Percentiles rank a stretch among this genome's conserved stretches.
These are phyloP conservation scores for Smittium culicis DNA, from an alignment of 371 early-diverging fungal genomes.

Conservation along the genomic window DNA sequence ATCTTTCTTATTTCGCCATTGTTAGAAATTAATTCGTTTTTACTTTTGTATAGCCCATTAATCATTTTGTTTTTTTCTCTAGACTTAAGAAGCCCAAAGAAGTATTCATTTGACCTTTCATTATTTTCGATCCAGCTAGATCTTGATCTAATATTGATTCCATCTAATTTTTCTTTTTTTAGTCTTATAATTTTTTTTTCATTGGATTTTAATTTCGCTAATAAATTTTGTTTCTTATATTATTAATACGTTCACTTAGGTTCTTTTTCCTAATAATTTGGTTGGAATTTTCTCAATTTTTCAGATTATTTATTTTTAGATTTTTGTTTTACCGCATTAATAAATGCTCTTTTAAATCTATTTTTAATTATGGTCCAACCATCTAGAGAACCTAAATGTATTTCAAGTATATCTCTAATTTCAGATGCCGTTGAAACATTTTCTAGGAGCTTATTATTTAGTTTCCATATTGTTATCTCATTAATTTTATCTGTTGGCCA, in stretches of 20 bases:
- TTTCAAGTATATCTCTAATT: neutral
- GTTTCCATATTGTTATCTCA: too few relatives aligned
- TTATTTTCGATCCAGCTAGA: neutral
- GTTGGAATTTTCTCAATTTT: neutral
- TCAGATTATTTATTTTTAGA: neutral
- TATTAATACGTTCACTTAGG: too few relatives aligned
- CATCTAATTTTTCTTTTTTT: too few relatives aligned
- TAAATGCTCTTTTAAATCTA: neutral
- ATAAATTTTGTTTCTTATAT: too few relatives aligned
- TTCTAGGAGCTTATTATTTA: too few relatives aligned
- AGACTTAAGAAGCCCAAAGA: constrained; percentile 1
- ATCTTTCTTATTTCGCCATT: too few relatives aligned
- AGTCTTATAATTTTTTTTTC: too few relatives aligned
- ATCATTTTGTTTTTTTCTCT: constrained; percentile 6
- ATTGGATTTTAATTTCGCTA: too few relatives aligned
- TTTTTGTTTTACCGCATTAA: neutral
- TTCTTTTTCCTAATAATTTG: too few relatives aligned
- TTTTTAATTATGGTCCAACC: neutral
- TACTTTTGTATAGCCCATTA: neutral
- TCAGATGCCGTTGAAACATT: too few relatives aligned
- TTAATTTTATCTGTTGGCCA: neutral
- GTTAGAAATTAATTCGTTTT: too few relatives aligned
- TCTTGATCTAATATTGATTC: too few relatives aligned
- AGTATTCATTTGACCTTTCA: constrained; percentile 8
- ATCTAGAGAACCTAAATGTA: neutral